Conservation (phyloP, 139 green algal genomes). For the Chlamydomonas asymmetrica region DNA sequence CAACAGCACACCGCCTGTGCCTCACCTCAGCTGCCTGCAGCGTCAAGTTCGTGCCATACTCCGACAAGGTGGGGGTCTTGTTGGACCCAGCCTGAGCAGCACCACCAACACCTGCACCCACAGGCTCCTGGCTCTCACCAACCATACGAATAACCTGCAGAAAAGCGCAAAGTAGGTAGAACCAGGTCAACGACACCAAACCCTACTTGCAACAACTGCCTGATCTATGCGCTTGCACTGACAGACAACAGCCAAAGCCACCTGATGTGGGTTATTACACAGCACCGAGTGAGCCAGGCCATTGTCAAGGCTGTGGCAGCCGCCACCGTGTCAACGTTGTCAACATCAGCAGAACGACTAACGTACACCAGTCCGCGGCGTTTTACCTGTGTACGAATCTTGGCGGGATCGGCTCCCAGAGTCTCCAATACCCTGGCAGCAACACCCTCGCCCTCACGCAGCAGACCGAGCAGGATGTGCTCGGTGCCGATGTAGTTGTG, state of each 20-base stretch:
- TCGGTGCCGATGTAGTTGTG: conserved; percentile 99
- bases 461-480: conserved; percentile 97
- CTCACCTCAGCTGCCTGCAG: conserved; percentile 86
- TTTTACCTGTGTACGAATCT: conserved; percentile 96
- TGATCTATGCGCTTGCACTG: too few species aligned
- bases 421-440: conserved; percentile 96
- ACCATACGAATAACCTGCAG: conserved; percentile 98
- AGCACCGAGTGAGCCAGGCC: background rate
- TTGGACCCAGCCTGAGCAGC: conserved; percentile 71
- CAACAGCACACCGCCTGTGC: too few species aligned
- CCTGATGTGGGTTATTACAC: background rate
- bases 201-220: too few species aligned
- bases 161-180: too few species aligned
- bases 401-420: conserved; percentile 91
- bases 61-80: conserved; percentile 98
- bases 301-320: background rate
- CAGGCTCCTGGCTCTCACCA: conserved; percentile 94
- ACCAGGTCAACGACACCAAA: too few species aligned
- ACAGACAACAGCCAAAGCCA: too few species aligned
- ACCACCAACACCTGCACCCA: conserved; percentile 84
- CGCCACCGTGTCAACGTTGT: background rate
- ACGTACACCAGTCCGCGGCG: too few species aligned
- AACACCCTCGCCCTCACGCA: conserved; percentile 97
- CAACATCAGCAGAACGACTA: too few species aligned
- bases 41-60: conserved; percentile 99